Base-by-base conservation (phyloP, 2,329 filamentous ascomycete genomes). In the Fusarium oxysporum region DNA sequence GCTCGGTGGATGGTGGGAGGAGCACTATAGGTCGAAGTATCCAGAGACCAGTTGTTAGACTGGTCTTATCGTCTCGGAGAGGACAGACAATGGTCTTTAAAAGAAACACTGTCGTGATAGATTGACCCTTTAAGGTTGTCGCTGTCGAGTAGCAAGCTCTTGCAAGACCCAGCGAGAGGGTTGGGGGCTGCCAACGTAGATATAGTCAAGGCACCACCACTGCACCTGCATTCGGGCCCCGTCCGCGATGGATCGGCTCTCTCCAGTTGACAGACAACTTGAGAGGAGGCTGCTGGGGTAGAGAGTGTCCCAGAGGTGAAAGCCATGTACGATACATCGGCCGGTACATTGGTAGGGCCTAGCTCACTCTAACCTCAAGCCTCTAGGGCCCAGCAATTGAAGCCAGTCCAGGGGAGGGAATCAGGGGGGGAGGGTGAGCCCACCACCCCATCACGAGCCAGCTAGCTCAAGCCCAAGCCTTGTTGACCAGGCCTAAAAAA, bases 151-250 rank as follows among this genome's bases (percentile, higher is more conserved):
- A 58, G 72, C 54, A 55, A 77, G 47, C 70, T 73, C 71, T 77
- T 74, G 68, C 55, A 62, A 68, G 64, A 56, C 59, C 59, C 64
- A 53, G 53, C 62, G 54, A 73, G 61, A 62, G 62, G 61, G 68
- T 69, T 71, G 65, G 76, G 76, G 76, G 73, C 70, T 70, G 45
- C 60, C 73, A 74, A 73, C 54, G 71, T 78, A 77, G 65, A 76
- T 78, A 78, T 78, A 78, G 76, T 72, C 73, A 76, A 78, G 73
- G 75, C 74, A 74, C 69, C 74, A 74, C 69, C 68, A 69, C 65
- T 72, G 57, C 67, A 72, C 65, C 74, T 78, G 74, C 76, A 78
- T 76, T 71, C 66, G 76, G 74, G 67, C 53, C 72, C 72, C 72
- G 68, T 77, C 72, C 53, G 68, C 54, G 66, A 77, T 74, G 65